phyloP scores from a whole-genome alignment of 2,329 filamentous ascomycete genomes.

The Aspergillus uvarum region DNA sequence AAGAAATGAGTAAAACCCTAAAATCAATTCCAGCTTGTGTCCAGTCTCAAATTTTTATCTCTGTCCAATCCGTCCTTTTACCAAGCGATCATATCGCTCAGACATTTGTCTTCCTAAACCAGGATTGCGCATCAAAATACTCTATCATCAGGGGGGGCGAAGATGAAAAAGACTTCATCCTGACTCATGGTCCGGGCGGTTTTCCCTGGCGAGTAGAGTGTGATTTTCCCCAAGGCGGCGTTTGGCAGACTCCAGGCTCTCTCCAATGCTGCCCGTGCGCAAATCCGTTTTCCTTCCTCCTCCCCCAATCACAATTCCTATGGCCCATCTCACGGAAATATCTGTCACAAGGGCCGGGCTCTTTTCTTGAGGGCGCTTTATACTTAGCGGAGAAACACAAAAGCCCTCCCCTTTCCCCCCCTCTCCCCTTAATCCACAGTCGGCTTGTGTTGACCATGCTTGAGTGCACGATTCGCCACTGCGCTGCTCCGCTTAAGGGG shows the following conservation, averaged over 20 bases:
- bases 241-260: conserved; percentile 14
- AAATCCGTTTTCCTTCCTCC: conserved; percentile 8
- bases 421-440: conserved; percentile 17
- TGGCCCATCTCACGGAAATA: conserved; percentile 28
- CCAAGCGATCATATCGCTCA: background rate
- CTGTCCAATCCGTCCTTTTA: conserved; percentile 8
- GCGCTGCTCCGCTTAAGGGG: conserved; percentile 28
- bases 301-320: conserved; percentile 21
- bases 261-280: conserved; percentile 22
- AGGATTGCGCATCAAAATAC: conserved; percentile 14
- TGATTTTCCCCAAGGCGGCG: conserved; percentile 19
- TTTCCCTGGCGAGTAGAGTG: conserved; percentile 18
- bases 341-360: conserved; percentile 30
- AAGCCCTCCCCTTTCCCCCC: background rate
- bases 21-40: conserved; percentile 1
- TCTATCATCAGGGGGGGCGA: conserved; percentile 12
- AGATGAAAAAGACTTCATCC: conserved; percentile 8
- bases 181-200: conserved; percentile 18
- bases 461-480: conserved; percentile 29
- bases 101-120: conserved; percentile 9
- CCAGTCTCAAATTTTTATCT: background rate
- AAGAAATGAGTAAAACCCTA: background rate
- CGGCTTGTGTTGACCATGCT: conserved; percentile 7
- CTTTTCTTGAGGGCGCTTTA: conserved; percentile 21
- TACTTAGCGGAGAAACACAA: conserved; percentile 19